Percentiles rank a stretch among this genome's conserved stretches.
These are phyloP conservation scores for Malassezia sympodialis DNA, from an alignment of 1,284 basidiomycete species.

Conservation along the genomic window DNA sequence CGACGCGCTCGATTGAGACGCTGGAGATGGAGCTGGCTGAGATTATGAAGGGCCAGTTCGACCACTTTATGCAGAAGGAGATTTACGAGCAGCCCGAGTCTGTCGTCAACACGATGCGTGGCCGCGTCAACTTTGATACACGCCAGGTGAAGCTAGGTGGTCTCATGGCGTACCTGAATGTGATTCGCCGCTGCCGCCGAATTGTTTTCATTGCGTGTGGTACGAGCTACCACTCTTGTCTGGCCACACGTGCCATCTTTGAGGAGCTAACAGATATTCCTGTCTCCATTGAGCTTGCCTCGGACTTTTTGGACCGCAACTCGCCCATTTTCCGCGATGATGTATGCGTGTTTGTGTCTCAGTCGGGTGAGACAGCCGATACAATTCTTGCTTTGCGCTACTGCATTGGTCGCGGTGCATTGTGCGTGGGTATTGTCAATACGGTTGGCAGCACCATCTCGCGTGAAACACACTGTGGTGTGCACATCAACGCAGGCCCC, in stretches of 20 bases:
- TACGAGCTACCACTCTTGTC: constrained; percentile 91
- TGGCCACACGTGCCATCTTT: constrained; percentile 96
- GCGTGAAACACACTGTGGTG: constrained; percentile 96
- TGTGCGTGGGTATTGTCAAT: constrained; percentile 91
- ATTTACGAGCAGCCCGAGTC: constrained; percentile 99
- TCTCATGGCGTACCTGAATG: constrained; percentile 83
- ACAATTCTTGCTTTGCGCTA: constrained; percentile 93
- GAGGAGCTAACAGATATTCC: constrained; percentile 99
- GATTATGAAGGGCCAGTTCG: constrained; percentile 99
- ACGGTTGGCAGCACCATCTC: constrained; percentile 97
- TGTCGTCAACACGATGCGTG: constrained; percentile 99
- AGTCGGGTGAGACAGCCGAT: constrained; percentile 97
- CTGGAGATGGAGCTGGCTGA: constrained; percentile 97
- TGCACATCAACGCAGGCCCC: constrained; percentile 98
- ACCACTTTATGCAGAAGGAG: constrained; percentile 99
- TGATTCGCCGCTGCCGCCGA: constrained; percentile 85
- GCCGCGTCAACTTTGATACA: constrained; percentile 95
- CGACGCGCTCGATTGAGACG: constrained; percentile 93
- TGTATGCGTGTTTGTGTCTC: constrained; percentile 89
- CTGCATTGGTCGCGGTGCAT: constrained; percentile 88
- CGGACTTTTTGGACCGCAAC: constrained; percentile 96
- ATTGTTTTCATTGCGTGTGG: constrained; percentile 97
- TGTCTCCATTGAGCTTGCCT: constrained; percentile 90
- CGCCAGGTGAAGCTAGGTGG: constrained; percentile 88
- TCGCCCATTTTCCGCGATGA: constrained; percentile 99